Evolutionary conservation across 352 stramenopile species (phyloP), one percentile per base, ranked within the genome.

Genomic region (Globisporangium cederbergense): DNA sequence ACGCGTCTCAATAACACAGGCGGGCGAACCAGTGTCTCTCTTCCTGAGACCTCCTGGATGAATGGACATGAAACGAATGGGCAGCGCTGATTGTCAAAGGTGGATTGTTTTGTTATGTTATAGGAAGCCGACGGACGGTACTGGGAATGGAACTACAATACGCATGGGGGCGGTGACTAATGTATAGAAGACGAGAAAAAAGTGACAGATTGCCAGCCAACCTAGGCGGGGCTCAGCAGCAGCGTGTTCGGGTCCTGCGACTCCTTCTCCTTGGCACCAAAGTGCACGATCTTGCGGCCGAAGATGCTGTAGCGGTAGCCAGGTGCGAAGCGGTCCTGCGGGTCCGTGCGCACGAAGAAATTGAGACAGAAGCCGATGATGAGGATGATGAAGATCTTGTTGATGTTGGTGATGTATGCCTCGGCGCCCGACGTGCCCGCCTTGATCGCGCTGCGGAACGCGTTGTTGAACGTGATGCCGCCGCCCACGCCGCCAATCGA

Each of bases 401-500:
- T 58, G 43, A 90, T 78, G 46, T 83, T 89, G 62, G 70, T 57
- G 56, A 83, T 77, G 78, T 90, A 92, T 9, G 81, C 81, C 50
- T 89, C 76, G 8, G 73, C 58, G 20, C 73, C 64, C 8, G 69
- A 67, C 65, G 67, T 76, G 14, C 74, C 78, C 0, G 43, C 63
- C n/a, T n/a, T n/a, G 58, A 85, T 66, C 10, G 69, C 66, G 43
- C 73, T 61, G 14, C 76, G 72, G 72, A 79, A 92, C 36, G 75
- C 70, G 67, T 73, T 67, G 65, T 86, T 92, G 65, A 92, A 92
- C 5, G 74, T 74, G 67, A 92, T 83, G 30, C 83, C 83, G 9
- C 85, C 85, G 5, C 77, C 83, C 5, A 95, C 81, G 5, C 82
- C 86, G 22, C 80, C 79, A 49, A 93, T 86, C 2, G 82, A 91